These are phyloP conservation scores for Colletotrichum scovillei DNA, from an alignment of 2,329 filamentous ascomycete genomes.

Conservation along the genomic window DNA sequence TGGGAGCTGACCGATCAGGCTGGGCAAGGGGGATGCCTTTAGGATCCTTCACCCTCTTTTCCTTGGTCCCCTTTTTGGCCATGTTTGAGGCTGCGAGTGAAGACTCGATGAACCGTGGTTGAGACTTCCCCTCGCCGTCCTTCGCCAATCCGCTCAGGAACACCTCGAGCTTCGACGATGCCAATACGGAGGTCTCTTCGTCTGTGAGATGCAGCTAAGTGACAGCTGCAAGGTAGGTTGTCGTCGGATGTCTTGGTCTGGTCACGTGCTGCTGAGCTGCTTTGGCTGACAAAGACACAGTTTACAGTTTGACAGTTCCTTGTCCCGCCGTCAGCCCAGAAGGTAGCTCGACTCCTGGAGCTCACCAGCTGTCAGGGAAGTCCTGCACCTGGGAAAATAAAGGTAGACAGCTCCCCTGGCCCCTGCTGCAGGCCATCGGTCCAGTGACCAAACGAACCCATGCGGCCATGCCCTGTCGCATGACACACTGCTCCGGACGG, in stretches of 20 bases:
- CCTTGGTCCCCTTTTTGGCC: conserved; percentile 50
- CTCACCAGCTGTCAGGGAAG: neutral
- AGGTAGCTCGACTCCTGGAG: neutral
- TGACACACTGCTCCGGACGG: neutral
- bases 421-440: conserved; percentile 23
- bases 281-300: conserved; percentile 21
- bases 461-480: conserved; percentile 10
- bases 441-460: conserved; percentile 9
- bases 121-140: too few species aligned
- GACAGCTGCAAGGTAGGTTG: conserved; percentile 1
- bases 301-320: conserved; percentile 10
- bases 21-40: conserved; percentile 71
- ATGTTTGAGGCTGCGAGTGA: neutral
- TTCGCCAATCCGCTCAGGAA: neutral
- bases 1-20: conserved; percentile 73
- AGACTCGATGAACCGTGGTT: neutral
- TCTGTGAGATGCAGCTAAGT: neutral
- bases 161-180: neutral
- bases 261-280: conserved; percentile 10
- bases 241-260: neutral
- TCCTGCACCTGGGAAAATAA: neutral
- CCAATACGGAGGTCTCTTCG: neutral
- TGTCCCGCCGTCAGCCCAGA: conserved; percentile 8
- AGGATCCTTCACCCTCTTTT: conserved; percentile 60
- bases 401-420: neutral